phyloP scores from a whole-genome alignment of 331 rosid species.

The Spiraea crenata region DNA sequence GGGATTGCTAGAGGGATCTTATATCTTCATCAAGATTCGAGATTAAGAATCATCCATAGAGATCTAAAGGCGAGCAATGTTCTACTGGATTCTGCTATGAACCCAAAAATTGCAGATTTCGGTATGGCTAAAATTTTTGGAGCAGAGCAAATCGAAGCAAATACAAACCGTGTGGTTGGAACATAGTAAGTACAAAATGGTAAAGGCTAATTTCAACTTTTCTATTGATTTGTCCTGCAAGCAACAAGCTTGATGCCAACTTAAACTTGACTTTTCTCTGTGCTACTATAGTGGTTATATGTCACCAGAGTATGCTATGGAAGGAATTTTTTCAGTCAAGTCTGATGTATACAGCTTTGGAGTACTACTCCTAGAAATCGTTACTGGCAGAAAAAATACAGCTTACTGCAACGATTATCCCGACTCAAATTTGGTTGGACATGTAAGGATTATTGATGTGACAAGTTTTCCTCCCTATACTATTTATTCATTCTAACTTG shows the following conservation, averaged over 20 bases:
- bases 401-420: constrained; percentile 14
- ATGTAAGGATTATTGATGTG: constrained; percentile 33
- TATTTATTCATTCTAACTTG: not conserved
- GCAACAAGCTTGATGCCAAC: no score
- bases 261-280: no score
- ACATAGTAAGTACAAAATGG: constrained; percentile 47
- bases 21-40: constrained; percentile 69
- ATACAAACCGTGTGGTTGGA: constrained; percentile 59
- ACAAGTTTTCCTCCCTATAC: not conserved
- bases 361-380: constrained; percentile 47
- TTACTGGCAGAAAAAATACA: constrained; percentile 46
- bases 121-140: constrained; percentile 76
- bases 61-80: constrained; percentile 64
- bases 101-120: constrained; percentile 77
- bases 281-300: constrained; percentile 49
- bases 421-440: constrained; percentile 47
- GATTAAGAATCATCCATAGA: constrained; percentile 59
- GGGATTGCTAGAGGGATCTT: constrained; percentile 63
- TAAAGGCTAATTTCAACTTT: no score
- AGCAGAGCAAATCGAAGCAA: constrained; percentile 55
- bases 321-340: constrained; percentile 47
- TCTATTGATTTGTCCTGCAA: no score
- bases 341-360: constrained; percentile 67
- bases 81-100: constrained; percentile 47
- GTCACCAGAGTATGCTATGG: constrained; percentile 66